phyloP scores from a whole-genome alignment of 2,329 filamentous ascomycete genomes.

The Cytospora mali region DNA sequence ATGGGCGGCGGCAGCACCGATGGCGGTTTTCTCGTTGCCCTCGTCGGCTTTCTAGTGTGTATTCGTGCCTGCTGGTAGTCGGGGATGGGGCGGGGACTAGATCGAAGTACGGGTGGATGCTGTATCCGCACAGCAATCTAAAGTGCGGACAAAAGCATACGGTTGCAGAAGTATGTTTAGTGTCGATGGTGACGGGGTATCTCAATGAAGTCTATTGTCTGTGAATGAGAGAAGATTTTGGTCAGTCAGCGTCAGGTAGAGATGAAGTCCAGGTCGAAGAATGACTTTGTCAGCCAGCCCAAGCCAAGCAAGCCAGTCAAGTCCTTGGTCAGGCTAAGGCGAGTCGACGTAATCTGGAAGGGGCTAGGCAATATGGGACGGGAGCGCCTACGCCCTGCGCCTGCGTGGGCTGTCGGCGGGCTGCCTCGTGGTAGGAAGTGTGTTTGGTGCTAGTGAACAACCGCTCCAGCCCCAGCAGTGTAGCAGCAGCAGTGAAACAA shows the following conservation, averaged over 20 bases:
- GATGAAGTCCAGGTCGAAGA: conserved; percentile 21
- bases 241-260: conserved; percentile 21
- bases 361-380: conserved; percentile 19
- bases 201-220: conserved; percentile 27
- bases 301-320: too few relatives aligned
- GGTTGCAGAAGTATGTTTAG: conserved; percentile 16
- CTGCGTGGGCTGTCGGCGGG: neutral
- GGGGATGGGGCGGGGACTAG: conserved; percentile 4
- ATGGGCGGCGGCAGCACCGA: conserved; percentile 1
- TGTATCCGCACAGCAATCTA: conserved; percentile 20
- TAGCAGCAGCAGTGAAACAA: conserved; percentile 20
- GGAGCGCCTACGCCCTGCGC: conserved; percentile 1
- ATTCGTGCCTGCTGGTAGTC: conserved; percentile 1
- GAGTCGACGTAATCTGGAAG: conserved; percentile 15
- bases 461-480: too few relatives aligned
- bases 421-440: neutral
- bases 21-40: conserved; percentile 5
- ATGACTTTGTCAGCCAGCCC: conserved; percentile 23
- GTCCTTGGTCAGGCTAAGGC: conserved; percentile 16
- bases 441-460: conserved; percentile 15
- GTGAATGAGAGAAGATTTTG: conserved; percentile 15
- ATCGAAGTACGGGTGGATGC: conserved; percentile 9
- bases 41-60: neutral
- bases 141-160: conserved; percentile 22
- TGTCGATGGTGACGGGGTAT: conserved; percentile 23